Percentiles rank a stretch among this genome's conserved stretches.
phyloP scores from a whole-genome alignment of 768 basidiomycete genomes.

The Lentinula sp. region DNA sequence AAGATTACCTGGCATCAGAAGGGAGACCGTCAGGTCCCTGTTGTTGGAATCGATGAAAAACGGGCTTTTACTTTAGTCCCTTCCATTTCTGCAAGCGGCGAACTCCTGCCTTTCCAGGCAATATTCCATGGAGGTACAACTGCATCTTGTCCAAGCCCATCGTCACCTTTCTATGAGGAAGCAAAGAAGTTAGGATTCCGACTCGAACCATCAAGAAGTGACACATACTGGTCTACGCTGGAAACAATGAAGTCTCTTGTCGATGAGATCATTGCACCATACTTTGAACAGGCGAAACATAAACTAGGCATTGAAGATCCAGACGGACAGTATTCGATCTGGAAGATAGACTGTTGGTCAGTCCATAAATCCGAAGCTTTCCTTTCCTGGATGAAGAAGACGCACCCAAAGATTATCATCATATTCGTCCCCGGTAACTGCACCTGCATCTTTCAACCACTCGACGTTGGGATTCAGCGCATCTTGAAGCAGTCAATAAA shows the following conservation, averaged over 20 bases:
- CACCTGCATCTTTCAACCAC: slow-evolving; percentile 22
- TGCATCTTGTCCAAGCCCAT: background rate
- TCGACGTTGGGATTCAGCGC: slow-evolving; percentile 28
- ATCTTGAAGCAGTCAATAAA: slow-evolving; percentile 16
- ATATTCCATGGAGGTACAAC: slow-evolving; percentile 6
- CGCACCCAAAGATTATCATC: slow-evolving; percentile 23
- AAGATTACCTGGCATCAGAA: slow-evolving; percentile 8
- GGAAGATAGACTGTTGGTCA: slow-evolving; percentile 27
- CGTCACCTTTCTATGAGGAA: background rate
- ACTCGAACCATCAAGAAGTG: slow-evolving; percentile 9
- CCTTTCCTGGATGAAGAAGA: slow-evolving; percentile 22
- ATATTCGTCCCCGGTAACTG: slow-evolving; percentile 24
- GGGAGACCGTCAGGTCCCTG: slow-evolving; percentile 12
- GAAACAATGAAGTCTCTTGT: slow-evolving; percentile 18
- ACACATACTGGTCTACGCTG: slow-evolving; percentile 21
- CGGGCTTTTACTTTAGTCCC: too few species aligned
- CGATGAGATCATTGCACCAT: slow-evolving; percentile 19
- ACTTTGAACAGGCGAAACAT: slow-evolving; percentile 15
- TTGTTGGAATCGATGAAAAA: slow-evolving; percentile 12
- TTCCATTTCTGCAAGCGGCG: too few species aligned
- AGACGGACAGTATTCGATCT: slow-evolving; percentile 10
- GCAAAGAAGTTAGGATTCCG: background rate
- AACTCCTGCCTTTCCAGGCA: too few species aligned
- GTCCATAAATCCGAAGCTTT: slow-evolving; percentile 31
- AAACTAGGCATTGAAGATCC: slow-evolving; percentile 5